Base-by-base conservation (phyloP, 108 stramenopile genomes). In the Chaetoceros muelleri region DNA sequence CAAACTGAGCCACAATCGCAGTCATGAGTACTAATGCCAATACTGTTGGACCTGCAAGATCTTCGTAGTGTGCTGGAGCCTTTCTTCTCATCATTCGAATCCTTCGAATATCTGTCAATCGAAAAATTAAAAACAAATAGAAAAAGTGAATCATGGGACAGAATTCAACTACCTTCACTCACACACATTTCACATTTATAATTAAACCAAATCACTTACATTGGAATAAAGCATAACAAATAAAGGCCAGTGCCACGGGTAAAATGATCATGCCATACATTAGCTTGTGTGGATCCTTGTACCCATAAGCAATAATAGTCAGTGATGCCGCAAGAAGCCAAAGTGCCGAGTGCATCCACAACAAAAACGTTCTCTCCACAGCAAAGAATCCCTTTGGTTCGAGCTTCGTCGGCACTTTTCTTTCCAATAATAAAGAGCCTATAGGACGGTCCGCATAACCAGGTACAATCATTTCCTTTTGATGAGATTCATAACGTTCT, bases 301-400 rank as follows among this genome's bases (percentile, higher is more conserved):
- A 46, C 2, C 44, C 3, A 61, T 67, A 74, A 28, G 30, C 60
- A 2, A 76, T 23, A 34, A 81, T 78, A 1, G 62, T 61, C 2
- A 69, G 24, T 13, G 74, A 63, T 10, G 65, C 72, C n/a, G 21
- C 50, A 1, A 56, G 62, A 34, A 77, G 54, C 17, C 52, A 64
- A 16, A 72, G 30, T 20, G 76, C 70, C 44, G 70, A 50, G 34
- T 67, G 66, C n/a, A 81, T 44, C 88, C 88, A 90, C 7, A 72
- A 52, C 29, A 90, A 47, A 58, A 90, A 80, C 2, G 85, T 87
- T 17, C 87, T 69, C 52, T 90, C 87, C 60, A 84, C 84, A 19
- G 85, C 85, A 48, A 77, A 58, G 45, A 69, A 54, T 29, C 64
- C 67, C 61, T 70, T 73, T 30, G 89, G 89, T 48, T 90, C 89